phyloP scores from a whole-genome alignment of 2,329 filamentous ascomycete species.

The Lasiodiplodia gonubiensis region DNA sequence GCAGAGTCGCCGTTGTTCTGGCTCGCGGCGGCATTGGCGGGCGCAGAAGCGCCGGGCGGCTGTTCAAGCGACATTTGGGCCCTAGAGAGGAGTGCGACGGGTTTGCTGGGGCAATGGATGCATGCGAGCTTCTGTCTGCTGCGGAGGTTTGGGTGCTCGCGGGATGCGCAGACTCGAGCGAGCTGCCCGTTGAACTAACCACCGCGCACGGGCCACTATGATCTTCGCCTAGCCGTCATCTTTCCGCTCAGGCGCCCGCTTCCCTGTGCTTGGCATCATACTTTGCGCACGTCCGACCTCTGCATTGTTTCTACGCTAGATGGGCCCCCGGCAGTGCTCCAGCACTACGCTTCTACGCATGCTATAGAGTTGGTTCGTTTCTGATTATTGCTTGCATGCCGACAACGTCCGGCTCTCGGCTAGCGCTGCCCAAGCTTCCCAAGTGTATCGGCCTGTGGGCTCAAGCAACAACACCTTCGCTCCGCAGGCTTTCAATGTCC shows the following conservation, averaged over 20 bases:
- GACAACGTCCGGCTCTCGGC: background rate
- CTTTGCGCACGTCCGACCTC: background rate
- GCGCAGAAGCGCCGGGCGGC: constrained; percentile 18
- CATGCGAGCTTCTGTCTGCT: constrained; percentile 22
- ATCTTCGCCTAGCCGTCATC: constrained; percentile 25
- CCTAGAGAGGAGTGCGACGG: constrained; percentile 10
- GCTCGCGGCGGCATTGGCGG: constrained; percentile 23
- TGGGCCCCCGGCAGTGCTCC: background rate
- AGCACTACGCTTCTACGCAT: background rate
- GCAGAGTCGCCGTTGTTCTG: constrained; percentile 21
- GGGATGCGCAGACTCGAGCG: constrained; percentile 10
- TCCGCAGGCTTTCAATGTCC: constrained; percentile 41
- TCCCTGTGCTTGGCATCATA: constrained; percentile 7
- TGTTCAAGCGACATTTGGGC: constrained; percentile 24
- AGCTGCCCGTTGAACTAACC: constrained; percentile 20
- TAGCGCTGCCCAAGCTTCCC: background rate
- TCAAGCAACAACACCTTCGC: constrained; percentile 44
- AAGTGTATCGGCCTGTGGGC: background rate
- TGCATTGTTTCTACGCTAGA: constrained; percentile 1
- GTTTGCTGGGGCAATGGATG: background rate
- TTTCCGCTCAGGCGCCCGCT: background rate
- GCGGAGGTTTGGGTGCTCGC: constrained; percentile 15
- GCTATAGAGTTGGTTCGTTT: background rate
- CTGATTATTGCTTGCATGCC: background rate
- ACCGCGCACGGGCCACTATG: constrained; percentile 15